These are phyloP conservation scores for Magnusiomyces fungicola DNA, from an alignment of 1,139 yeast genomes.

Conservation along the genomic window DNA sequence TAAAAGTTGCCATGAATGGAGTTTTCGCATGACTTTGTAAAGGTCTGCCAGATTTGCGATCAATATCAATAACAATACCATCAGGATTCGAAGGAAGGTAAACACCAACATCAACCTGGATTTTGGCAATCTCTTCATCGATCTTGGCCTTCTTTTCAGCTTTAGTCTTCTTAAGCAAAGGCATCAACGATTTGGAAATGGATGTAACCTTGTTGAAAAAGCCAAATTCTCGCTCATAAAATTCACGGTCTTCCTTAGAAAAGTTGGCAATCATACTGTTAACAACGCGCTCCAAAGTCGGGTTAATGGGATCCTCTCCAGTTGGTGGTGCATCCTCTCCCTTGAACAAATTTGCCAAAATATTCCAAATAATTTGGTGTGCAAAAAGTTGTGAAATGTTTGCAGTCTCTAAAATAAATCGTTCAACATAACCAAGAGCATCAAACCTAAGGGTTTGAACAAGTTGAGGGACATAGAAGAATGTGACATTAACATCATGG, in stretches of 20 bases:
- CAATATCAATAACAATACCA: slow-evolving; percentile 87
- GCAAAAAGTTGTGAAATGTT: slow-evolving; percentile 86
- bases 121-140: slow-evolving; percentile 88
- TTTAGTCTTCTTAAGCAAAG: slow-evolving; percentile 85
- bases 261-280: slow-evolving; percentile 59
- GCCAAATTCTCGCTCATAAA: slow-evolving; percentile 75
- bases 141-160: slow-evolving; percentile 95
- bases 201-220: slow-evolving; percentile 89
- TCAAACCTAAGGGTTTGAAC: slow-evolving; percentile 89
- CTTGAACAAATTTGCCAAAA: slow-evolving; percentile 84
- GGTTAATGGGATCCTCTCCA: slow-evolving; percentile 72
- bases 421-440: slow-evolving; percentile 72
- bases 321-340: slow-evolving; percentile 66
- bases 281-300: slow-evolving; percentile 69
- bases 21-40: slow-evolving; percentile 98
- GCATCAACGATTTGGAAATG: slow-evolving; percentile 90
- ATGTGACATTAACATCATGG: slow-evolving; percentile 81
- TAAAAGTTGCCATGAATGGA: slow-evolving; percentile 95
- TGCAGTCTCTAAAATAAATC: slow-evolving; percentile 87
- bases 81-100: slow-evolving; percentile 96
- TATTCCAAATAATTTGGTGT: slow-evolving; percentile 97
- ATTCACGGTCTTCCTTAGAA: slow-evolving; percentile 50
- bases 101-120: slow-evolving; percentile 73
- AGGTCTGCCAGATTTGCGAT: slow-evolving; percentile 90
- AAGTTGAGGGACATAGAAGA: slow-evolving; percentile 96